Percentiles rank a stretch among this genome's conserved stretches.
Evolutionary conservation across 768 basidiomycete genomes (phyloP).

Genomic region (Leccinum subgranulosum): DNA sequence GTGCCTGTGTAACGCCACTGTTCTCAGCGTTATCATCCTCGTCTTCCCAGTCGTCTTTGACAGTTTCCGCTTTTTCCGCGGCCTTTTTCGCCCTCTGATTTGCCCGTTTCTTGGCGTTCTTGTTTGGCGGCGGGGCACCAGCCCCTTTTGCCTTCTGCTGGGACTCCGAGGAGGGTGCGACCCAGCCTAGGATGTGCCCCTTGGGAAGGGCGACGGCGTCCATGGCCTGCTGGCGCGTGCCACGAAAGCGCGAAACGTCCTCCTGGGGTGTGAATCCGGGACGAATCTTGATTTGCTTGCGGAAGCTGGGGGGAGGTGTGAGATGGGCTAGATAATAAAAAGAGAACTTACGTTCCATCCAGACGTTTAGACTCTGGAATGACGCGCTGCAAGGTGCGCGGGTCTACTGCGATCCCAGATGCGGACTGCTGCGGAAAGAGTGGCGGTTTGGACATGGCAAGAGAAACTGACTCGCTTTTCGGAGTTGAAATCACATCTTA

Average conservation of each 20-base stretch:
- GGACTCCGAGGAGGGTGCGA: slow-evolving; percentile 53
- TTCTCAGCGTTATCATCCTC: slow-evolving; percentile 50
- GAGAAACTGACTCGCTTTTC: slow-evolving; percentile 12
- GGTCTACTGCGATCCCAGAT: slow-evolving; percentile 83
- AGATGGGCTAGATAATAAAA: slow-evolving; percentile 2
- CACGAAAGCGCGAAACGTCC: slow-evolving; percentile 84
- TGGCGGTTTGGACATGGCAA: slow-evolving; percentile 70
- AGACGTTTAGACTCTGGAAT: slow-evolving; percentile 79
- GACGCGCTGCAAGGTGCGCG: slow-evolving; percentile 81
- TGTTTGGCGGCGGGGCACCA: slow-evolving; percentile 48
- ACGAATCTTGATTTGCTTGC: slow-evolving; percentile 86
- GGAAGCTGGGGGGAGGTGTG: slow-evolving; percentile 47
- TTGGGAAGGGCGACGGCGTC: slow-evolving; percentile 64
- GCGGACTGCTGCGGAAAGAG: slow-evolving; percentile 66
- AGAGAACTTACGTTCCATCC: slow-evolving; percentile 71
- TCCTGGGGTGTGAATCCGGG: slow-evolving; percentile 95
- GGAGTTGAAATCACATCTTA: slow-evolving; percentile 31
- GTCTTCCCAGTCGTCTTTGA: slow-evolving; percentile 81
- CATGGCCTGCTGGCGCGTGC: slow-evolving; percentile 70
- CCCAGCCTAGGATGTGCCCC: slow-evolving; percentile 83
- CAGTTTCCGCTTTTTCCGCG: slow-evolving; percentile 48
- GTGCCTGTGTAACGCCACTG: slow-evolving; percentile 11
- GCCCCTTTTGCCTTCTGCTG: slow-evolving; percentile 31
- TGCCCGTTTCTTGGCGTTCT: slow-evolving; percentile 80
- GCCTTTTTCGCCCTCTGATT: slow-evolving; percentile 72